These are phyloP conservation scores for Asterionellopsis glacialis DNA, from an alignment of 108 stramenopile species.

Conservation along the genomic window DNA sequence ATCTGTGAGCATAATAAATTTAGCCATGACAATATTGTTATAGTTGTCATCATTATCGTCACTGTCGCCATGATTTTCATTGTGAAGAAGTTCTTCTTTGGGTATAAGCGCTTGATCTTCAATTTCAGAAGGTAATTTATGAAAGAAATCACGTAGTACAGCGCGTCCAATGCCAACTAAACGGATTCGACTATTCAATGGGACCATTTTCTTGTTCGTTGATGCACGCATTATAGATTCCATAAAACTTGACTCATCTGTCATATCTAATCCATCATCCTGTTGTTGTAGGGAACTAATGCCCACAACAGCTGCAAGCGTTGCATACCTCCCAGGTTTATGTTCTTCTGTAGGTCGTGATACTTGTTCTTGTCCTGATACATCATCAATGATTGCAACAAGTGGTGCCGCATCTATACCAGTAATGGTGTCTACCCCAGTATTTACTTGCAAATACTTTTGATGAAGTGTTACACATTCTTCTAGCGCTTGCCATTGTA, in stretches of 20 bases:
- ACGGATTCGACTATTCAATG: conserved; percentile 15
- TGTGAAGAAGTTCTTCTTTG: conserved; percentile 9
- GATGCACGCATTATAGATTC: conserved; percentile 18
- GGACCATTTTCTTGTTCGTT: conserved; percentile 10
- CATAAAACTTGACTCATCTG: conserved; percentile 17
- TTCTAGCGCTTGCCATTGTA: conserved; percentile 43
- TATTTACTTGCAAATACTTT: conserved; percentile 2
- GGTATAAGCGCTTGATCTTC: conserved; percentile 21
- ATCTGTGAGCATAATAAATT: conserved; percentile 44
- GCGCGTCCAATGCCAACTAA: conserved; percentile 60
- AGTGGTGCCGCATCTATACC: conserved; percentile 46
- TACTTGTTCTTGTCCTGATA: conserved; percentile 12
- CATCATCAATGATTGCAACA: conserved; percentile 44
- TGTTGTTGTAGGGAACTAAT: not conserved
- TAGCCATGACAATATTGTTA: conserved; percentile 52
- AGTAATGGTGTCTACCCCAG: conserved; percentile 5
- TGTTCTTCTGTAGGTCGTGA: not conserved
- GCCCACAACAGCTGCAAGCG: conserved; percentile 58
- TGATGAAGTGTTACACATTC: conserved; percentile 20
- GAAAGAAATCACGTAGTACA: conserved; percentile 35
- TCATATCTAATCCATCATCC: not conserved
- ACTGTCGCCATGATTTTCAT: not conserved
- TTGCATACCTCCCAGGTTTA: conserved; percentile 29
- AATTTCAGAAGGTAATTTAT: conserved; percentile 16
- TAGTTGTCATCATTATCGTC: conserved; percentile 11